Percentiles rank a stretch among this genome's conserved stretches.
phyloP scores from a whole-genome alignment of 1,139 yeast genomes.

The Pichia sp. region DNA sequence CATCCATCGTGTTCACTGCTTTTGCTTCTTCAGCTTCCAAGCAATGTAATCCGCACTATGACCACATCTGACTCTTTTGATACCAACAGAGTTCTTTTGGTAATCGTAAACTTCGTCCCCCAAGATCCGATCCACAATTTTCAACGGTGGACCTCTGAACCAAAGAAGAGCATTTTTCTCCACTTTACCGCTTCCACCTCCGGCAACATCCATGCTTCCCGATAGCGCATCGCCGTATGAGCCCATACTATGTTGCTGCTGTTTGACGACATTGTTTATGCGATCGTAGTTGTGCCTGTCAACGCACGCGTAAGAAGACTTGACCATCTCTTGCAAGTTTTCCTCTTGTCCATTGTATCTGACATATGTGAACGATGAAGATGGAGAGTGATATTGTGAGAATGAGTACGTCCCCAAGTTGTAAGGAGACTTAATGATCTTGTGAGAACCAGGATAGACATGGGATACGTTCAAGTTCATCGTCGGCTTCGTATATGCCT shows the following conservation, averaged over 20 bases:
- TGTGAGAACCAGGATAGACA: slow-evolving; percentile 9
- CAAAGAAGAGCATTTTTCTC: slow-evolving; percentile 46
- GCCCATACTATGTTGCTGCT: slow-evolving; percentile 17
- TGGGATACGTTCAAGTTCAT: slow-evolving; percentile 6
- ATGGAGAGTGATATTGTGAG: slow-evolving; percentile 31
- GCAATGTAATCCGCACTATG: slow-evolving; percentile 70
- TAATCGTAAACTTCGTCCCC: slow-evolving; percentile 25
- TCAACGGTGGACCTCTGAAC: slow-evolving; percentile 78
- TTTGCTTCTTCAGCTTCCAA: slow-evolving; percentile 45
- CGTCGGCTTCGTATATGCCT: slow-evolving; percentile 5
- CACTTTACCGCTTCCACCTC: slow-evolving; percentile 17
- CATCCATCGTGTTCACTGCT: neutral
- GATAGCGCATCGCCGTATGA: slow-evolving; percentile 5
- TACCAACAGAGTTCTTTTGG: slow-evolving; percentile 14
- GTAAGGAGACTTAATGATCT: slow-evolving; percentile 27
- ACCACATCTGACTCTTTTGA: slow-evolving; percentile 42
- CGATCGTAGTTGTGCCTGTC: slow-evolving; percentile 27
- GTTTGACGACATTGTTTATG: slow-evolving; percentile 19
- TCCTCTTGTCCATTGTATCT: slow-evolving; percentile 27
- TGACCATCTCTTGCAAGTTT: slow-evolving; percentile 23
- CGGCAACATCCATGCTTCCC: slow-evolving; percentile 20
- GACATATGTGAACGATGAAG: slow-evolving; percentile 30
- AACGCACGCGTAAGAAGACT: slow-evolving; percentile 21
- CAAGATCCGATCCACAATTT: slow-evolving; percentile 47
- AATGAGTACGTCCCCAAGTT: slow-evolving; percentile 29